Base-by-base conservation (phyloP, 352 stramenopile species). In the Globisporangium camurandrum region DNA sequence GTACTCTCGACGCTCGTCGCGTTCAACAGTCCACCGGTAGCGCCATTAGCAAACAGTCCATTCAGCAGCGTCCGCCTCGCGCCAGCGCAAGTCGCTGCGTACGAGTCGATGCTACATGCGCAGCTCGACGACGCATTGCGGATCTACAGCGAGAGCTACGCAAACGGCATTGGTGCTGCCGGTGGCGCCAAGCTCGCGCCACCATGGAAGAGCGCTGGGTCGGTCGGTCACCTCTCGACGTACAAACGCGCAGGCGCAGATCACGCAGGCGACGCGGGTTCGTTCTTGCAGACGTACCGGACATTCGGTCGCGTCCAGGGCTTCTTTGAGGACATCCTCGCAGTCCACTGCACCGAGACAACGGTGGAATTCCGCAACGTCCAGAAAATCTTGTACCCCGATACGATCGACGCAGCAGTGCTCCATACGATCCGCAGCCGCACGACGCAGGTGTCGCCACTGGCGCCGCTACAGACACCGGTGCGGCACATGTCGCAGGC, bases 301-400 rank as follows among this genome's bases (percentile, higher is more conserved):
- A 75, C 59, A 14, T 75, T 76, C 27, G 71, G 71, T 1, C 62
- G 56, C 6, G 58, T 83, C 12, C 71, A 83, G 60, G 71, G 71
- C 23, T 64, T 69, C 47, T 79, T 75, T 51, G 56, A 59, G 12
- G 68, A 77, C 46, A 77, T 83, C 17, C 49, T 79, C 4, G 56
- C 58, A n/a, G 68, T 57, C 0, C 61, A 79, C 37, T 56, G 66
- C 43, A 53, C 71, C 3, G 54, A 61, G 2, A 79, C 58, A 38
- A 69, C 66, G 7, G 17, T 36, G 6, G 66, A 79, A 39, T 71
- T 76, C 38, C 20, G 73, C 10, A 64, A 67, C 41, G 60, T 71
- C 33, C 68, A 83, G 38, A 66, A 64, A 36, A 40, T 83, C n/a
- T 23, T 83, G 17, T 83, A 59, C 1, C 71, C 68, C 6, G 57